Percentiles rank a stretch among this genome's conserved stretches.
Evolutionary conservation across 176 grass and related monocot species (phyloP).

Genomic region (Miscanthus lutarioriparius): DNA sequence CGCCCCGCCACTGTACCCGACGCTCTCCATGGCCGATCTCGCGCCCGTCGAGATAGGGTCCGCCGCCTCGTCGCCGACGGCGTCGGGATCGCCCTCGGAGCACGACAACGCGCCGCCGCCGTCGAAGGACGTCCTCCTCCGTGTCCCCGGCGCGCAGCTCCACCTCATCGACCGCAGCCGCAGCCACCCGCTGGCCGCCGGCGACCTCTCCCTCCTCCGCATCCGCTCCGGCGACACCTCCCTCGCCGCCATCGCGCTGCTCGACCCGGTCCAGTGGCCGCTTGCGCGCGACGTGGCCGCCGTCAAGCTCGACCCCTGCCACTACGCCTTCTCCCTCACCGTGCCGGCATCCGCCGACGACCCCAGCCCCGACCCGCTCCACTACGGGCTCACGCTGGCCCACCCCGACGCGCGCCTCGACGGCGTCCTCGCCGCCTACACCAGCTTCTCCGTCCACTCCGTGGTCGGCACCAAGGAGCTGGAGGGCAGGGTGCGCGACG

Average conservation of each 20-base stretch:
- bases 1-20: constrained; percentile 61
- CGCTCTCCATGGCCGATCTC: constrained; percentile 59
- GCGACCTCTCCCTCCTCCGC: constrained; percentile 62
- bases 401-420: constrained; percentile 53
- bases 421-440: constrained; percentile 37
- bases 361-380: constrained; percentile 47
- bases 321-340: constrained; percentile 79
- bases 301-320: constrained; percentile 72
- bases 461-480: constrained; percentile 38
- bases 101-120: neutral
- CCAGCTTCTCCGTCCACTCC: constrained; percentile 69
- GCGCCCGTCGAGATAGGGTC: constrained; percentile 31
- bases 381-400: constrained; percentile 73
- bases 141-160: constrained; percentile 51
- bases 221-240: constrained; percentile 61
- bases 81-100: neutral
- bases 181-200: constrained; percentile 71
- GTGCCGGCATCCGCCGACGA: constrained; percentile 56
- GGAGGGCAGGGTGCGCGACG: constrained; percentile 43
- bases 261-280: constrained; percentile 61
- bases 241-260: constrained; percentile 57
- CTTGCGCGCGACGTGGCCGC: constrained; percentile 66
- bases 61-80: constrained; percentile 25
- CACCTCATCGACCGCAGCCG: constrained; percentile 71
- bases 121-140: constrained; percentile 50